These are phyloP conservation scores for Isatis tinctoria DNA, from an alignment of 345 rosid genomes.

Conservation along the genomic window DNA sequence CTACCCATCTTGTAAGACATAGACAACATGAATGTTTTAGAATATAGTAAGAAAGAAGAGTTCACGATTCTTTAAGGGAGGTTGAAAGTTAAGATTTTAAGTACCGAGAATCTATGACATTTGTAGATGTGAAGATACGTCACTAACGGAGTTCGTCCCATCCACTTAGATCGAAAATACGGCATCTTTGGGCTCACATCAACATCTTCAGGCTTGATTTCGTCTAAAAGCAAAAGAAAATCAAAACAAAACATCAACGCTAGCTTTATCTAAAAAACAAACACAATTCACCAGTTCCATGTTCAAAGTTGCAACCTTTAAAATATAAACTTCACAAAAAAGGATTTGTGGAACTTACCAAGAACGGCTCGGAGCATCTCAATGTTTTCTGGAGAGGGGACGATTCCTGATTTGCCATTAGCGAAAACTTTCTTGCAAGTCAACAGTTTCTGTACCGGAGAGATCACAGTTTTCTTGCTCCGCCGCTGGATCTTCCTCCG, in stretches of 20 bases:
- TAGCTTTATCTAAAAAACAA: neutral
- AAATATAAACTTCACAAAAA: no score
- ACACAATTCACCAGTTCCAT: neutral
- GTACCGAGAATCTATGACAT: slow-evolving; percentile 69
- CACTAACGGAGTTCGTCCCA: slow-evolving; percentile 39
- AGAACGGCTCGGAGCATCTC: slow-evolving; percentile 56
- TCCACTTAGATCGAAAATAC: slow-evolving; percentile 24
- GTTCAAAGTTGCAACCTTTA: neutral
- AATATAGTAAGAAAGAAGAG: neutral
- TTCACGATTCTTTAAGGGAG: neutral
- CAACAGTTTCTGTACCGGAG: slow-evolving; percentile 62
- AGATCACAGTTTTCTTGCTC: slow-evolving; percentile 11
- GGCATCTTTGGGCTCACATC: slow-evolving; percentile 51
- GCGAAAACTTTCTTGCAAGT: slow-evolving; percentile 79
- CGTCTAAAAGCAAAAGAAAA: slow-evolving; percentile 38
- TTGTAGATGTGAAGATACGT: slow-evolving; percentile 61
- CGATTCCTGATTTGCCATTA: slow-evolving; percentile 39
- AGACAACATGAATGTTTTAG: neutral
- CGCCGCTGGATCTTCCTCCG: slow-evolving; percentile 24
- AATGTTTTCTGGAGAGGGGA: slow-evolving; percentile 59
- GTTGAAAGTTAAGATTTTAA: slow-evolving; percentile 9
- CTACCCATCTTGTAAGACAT: slow-evolving; percentile 64
- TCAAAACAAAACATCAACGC: neutral
- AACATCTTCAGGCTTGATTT: slow-evolving; percentile 60
- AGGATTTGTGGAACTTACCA: slow-evolving; percentile 41